Conservation (phyloP, 2,329 filamentous ascomycete genomes). For the Akanthomyces muscarius region DNA sequence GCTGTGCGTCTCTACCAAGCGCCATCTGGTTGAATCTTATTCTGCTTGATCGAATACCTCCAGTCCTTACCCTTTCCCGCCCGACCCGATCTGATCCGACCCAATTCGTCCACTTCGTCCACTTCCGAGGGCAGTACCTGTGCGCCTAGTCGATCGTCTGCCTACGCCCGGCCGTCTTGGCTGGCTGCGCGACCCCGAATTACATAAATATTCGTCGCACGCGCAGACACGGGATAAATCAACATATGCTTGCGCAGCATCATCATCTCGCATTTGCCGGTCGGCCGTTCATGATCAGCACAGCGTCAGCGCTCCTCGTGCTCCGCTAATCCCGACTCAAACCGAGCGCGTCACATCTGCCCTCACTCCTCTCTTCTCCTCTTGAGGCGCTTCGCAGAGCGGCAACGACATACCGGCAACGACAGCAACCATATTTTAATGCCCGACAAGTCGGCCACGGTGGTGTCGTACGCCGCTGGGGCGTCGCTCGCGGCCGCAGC, state of each 20-base stretch:
- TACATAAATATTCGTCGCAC: neutral
- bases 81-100: neutral
- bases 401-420: conserved; percentile 17
- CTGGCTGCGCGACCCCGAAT: conserved; percentile 1
- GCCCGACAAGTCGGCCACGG: conserved; percentile 36
- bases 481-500: conserved; percentile 93
- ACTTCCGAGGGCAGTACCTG: neutral
- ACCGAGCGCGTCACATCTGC: conserved; percentile 5
- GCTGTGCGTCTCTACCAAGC: neutral
- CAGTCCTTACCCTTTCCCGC: neutral
- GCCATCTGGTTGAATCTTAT: neutral
- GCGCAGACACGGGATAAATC: neutral
- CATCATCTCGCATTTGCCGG: neutral
- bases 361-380: neutral
- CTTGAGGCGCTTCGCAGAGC: neutral
- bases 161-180: neutral
- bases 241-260: neutral
- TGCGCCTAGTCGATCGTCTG: conserved; percentile 1
- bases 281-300: neutral
- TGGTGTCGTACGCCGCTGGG: conserved; percentile 87
- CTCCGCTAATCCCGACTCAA: conserved; percentile 13
- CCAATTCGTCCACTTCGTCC: neutral
- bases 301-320: neutral
- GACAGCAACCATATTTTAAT: conserved; percentile 23
- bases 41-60: neutral